A percentile compares a stretch with the other conserved stretches of the same genome.
Conservation (phyloP, 352 stramenopile species). For the Aphanomyces invadans region DNA sequence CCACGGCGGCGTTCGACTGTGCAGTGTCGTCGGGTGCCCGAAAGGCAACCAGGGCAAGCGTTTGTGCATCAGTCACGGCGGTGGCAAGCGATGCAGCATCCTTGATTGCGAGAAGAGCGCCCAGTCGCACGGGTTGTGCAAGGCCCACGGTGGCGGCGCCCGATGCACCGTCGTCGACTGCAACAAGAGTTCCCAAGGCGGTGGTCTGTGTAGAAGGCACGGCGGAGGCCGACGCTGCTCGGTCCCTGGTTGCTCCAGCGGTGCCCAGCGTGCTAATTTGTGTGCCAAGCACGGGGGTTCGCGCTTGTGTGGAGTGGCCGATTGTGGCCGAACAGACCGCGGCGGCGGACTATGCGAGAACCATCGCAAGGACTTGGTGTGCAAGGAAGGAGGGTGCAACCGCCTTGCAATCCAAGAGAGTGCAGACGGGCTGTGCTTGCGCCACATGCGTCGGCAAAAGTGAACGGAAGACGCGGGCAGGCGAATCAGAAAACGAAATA, state of each 20-base stretch:
- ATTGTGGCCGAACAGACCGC: constrained; percentile 21
- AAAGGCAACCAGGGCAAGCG: constrained; percentile 24
- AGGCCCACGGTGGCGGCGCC: constrained; percentile 22
- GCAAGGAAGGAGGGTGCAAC: constrained; percentile 9
- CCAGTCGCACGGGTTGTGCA: constrained; percentile 23
- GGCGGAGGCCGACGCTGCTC: constrained; percentile 23
- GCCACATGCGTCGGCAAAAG: constrained; percentile 3
- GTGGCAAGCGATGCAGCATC: constrained; percentile 24
- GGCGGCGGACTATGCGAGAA: constrained; percentile 23
- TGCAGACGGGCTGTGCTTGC: neutral
- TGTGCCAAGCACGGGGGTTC: constrained; percentile 24
- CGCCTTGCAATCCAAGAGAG: constrained; percentile 3
- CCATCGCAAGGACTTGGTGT: constrained; percentile 23
- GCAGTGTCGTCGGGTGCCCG: constrained; percentile 23
- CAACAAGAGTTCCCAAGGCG: constrained; percentile 23
- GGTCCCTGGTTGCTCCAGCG: constrained; percentile 13
- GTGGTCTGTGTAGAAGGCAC: constrained; percentile 23
- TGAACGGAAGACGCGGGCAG: neutral
- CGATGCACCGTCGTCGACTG: constrained; percentile 18
- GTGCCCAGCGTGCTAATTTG: constrained; percentile 21
- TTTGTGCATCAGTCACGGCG: constrained; percentile 23
- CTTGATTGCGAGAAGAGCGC: constrained; percentile 18
- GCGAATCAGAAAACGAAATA: neutral
- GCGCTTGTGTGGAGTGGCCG: constrained; percentile 11
- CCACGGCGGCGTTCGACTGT: constrained; percentile 21